These are phyloP conservation scores for Trifolium pratense DNA, from an alignment of 306 rosid genomes.

Conservation along the genomic window DNA sequence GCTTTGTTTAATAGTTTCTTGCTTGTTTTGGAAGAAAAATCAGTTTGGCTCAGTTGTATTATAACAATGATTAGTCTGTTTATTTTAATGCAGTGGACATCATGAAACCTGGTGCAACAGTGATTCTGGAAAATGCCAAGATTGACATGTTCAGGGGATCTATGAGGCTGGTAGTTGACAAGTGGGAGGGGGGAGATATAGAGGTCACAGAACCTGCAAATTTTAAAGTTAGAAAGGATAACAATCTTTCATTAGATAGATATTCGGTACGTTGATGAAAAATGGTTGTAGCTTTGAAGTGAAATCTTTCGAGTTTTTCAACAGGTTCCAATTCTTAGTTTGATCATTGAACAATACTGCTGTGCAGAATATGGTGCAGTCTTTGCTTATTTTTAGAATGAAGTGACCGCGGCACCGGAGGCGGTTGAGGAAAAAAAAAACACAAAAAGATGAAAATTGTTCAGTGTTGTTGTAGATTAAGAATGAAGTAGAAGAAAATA, in stretches of 20 bases:
- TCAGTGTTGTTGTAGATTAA: too few species aligned
- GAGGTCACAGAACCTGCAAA: slow-evolving; percentile 71
- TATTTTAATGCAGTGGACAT: slow-evolving; percentile 63
- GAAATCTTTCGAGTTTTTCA: slow-evolving; percentile 35
- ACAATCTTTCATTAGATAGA: slow-evolving; percentile 72
- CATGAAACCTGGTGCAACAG: slow-evolving; percentile 62
- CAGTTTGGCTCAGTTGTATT: background rate
- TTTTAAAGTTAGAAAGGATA: slow-evolving; percentile 76
- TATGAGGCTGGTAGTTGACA: slow-evolving; percentile 88
- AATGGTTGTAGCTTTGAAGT: slow-evolving; percentile 44
- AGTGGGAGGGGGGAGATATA: slow-evolving; percentile 88
- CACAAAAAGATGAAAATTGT: too few species aligned
- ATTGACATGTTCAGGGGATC: slow-evolving; percentile 93
- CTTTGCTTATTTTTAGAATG: slow-evolving; percentile 24
- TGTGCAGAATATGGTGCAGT: slow-evolving; percentile 49
- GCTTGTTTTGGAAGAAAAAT: background rate
- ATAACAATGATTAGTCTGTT: background rate
- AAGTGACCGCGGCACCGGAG: too few species aligned
- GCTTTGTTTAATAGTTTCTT: background rate
- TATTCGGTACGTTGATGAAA: slow-evolving; percentile 65
- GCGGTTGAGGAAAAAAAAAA: too few species aligned
- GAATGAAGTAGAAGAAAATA: too few species aligned
- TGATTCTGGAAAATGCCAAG: slow-evolving; percentile 80
- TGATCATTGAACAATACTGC: slow-evolving; percentile 47
- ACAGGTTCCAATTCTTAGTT: slow-evolving; percentile 45